These are phyloP conservation scores for Ophiostoma populinum DNA, from an alignment of 2,329 filamentous ascomycete genomes.

Conservation along the genomic window DNA sequence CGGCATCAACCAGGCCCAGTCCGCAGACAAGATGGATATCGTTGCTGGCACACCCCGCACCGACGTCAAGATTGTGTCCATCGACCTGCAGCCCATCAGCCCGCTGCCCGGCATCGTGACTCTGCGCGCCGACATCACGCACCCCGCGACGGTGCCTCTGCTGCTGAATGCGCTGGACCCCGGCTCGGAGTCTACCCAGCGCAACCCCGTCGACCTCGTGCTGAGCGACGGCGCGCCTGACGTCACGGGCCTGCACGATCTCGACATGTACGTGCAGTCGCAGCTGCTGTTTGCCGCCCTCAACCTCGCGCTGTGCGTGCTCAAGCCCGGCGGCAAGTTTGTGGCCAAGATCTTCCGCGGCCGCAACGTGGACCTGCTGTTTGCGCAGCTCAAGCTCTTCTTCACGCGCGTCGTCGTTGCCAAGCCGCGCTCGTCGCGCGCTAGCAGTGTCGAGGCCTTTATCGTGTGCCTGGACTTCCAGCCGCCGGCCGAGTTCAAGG, in stretches of 20 bases:
- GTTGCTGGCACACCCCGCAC: no score
- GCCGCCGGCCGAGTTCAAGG: constrained; percentile 58
- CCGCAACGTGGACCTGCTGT: constrained; percentile 87
- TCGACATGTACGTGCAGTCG: constrained; percentile 95
- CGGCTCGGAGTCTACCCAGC: constrained; percentile 23
- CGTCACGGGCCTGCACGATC: constrained; percentile 88
- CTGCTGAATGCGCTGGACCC: constrained; percentile 73
- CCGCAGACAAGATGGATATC: no score
- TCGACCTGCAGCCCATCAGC: constrained; percentile 91
- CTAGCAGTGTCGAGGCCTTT: constrained; percentile 92
- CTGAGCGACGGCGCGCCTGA: constrained; percentile 92
- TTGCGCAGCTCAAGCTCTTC: constrained; percentile 81
- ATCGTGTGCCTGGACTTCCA: constrained; percentile 85
- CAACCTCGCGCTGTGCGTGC: constrained; percentile 81
- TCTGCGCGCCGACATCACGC: constrained; percentile 88
- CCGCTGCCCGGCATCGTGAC: constrained; percentile 84
- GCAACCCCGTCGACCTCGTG: constrained; percentile 77
- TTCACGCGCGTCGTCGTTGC: constrained; percentile 79
- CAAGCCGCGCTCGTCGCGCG: constrained; percentile 86
- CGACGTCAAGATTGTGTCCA: constrained; percentile 84
- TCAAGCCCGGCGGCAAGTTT: constrained; percentile 77
- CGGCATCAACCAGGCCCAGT: no score
- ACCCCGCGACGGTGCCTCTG: constrained; percentile 84
- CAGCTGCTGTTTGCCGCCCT: constrained; percentile 89
- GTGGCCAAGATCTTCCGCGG: constrained; percentile 96